phyloP scores from a whole-genome alignment of 2,329 filamentous ascomycete species.

The Colletotrichum sublineola region DNA sequence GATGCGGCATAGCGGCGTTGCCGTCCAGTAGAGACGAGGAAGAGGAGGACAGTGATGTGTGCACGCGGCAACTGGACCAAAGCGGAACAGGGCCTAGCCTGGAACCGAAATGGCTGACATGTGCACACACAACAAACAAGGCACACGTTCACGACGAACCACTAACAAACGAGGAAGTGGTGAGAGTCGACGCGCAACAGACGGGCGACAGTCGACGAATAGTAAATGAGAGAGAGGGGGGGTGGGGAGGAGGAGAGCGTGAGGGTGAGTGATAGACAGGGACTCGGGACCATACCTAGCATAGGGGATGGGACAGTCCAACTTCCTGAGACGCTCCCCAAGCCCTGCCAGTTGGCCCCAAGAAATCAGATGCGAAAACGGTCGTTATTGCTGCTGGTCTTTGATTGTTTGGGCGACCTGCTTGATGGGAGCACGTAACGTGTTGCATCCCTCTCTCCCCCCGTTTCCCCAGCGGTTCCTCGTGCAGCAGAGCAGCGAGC shows the following conservation, averaged over 20 bases:
- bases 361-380: background rate
- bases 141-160: background rate
- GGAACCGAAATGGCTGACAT: background rate
- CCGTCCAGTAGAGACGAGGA: background rate
- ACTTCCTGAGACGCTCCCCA: background rate
- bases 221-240: background rate
- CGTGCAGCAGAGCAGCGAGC: background rate
- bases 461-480: background rate
- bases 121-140: background rate
- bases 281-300: background rate
- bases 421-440: background rate
- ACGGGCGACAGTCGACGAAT: background rate
- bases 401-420: background rate
- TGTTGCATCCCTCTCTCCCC: too few relatives aligned
- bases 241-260: too few relatives aligned
- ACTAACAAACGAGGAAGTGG: background rate
- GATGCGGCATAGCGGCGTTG: background rate
- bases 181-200: background rate
- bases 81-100: background rate
- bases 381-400: background rate
- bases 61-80: background rate
- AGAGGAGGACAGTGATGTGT: background rate
- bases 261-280: background rate
- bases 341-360: background rate
- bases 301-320: background rate